These are phyloP conservation scores for Cyamopsis tetragonoloba DNA, from an alignment of 306 rosid species.

Conservation along the genomic window DNA sequence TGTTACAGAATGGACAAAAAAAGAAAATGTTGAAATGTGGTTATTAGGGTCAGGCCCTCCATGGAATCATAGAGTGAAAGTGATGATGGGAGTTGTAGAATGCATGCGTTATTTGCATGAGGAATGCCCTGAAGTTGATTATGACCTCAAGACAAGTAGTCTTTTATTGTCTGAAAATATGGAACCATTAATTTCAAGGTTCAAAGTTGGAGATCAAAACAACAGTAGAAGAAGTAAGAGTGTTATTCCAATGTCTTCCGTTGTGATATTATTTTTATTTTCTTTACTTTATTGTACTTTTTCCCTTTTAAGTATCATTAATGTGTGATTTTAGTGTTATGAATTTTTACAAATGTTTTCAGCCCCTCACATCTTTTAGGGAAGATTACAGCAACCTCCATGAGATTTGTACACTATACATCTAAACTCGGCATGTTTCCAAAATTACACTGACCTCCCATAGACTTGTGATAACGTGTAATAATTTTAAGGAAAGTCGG, in stretches of 20 bases:
- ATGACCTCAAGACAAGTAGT: conserved; percentile 55
- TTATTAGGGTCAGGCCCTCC: conserved; percentile 37
- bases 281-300: no score
- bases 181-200: conserved; percentile 62
- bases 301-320: no score
- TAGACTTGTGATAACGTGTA: no score
- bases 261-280: neutral
- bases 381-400: no score
- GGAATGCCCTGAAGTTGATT: conserved; percentile 65
- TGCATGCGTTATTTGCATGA: conserved; percentile 54
- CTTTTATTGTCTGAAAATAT: conserved; percentile 40
- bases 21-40: conserved; percentile 49
- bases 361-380: no score
- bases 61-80: conserved; percentile 58
- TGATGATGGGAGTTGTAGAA: conserved; percentile 49
- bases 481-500: no score
- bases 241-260: neutral
- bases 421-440: no score
- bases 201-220: conserved; percentile 45
- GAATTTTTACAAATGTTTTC: no score
- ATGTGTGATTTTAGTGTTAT: no score
- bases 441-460: no score
- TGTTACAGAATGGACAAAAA: conserved; percentile 49
- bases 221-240: conserved; percentile 42
- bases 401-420: no score